Percentiles rank a stretch among this genome's conserved stretches.
Evolutionary conservation across 2,329 filamentous ascomycete genomes (phyloP).

Genomic region (Monilinia fructigena): DNA sequence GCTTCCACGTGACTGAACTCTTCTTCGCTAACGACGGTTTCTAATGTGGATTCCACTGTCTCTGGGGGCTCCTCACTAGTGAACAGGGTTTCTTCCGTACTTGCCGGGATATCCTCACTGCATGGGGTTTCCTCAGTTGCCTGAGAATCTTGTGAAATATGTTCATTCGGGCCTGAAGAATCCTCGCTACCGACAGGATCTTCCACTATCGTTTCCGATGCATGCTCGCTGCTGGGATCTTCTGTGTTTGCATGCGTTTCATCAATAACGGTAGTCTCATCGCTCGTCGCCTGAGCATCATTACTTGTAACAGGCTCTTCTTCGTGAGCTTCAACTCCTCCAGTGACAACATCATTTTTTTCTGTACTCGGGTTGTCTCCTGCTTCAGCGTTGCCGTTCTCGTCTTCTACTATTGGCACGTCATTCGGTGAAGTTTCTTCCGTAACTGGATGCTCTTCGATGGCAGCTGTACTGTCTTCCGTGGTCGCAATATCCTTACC

Average conservation of each 20-base stretch:
- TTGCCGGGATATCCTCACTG: not conserved
- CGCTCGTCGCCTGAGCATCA: not conserved
- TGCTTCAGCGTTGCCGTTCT: not conserved
- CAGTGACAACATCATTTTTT: not conserved
- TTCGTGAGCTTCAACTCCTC: not conserved
- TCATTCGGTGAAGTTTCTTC: not conserved
- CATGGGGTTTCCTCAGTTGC: not conserved
- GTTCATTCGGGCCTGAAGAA: not conserved
- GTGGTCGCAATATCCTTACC: not conserved
- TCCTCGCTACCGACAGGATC: not conserved
- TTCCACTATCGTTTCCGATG: not conserved
- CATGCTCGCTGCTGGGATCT: not conserved
- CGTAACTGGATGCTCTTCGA: not conserved
- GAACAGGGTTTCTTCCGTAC: not conserved
- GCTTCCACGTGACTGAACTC: not conserved
- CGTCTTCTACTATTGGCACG: not conserved
- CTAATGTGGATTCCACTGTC: not conserved
- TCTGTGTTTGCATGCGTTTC: not conserved
- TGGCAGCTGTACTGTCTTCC: not conserved
- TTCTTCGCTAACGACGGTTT: not conserved
- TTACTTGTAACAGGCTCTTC: not conserved
- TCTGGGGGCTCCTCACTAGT: not conserved
- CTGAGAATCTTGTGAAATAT: not conserved
- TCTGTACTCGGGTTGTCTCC: not conserved
- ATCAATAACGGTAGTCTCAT: not conserved